Base-by-base conservation (phyloP, 495 filamentous ascomycete species). In the Trichoderma orchidacearum region DNA sequence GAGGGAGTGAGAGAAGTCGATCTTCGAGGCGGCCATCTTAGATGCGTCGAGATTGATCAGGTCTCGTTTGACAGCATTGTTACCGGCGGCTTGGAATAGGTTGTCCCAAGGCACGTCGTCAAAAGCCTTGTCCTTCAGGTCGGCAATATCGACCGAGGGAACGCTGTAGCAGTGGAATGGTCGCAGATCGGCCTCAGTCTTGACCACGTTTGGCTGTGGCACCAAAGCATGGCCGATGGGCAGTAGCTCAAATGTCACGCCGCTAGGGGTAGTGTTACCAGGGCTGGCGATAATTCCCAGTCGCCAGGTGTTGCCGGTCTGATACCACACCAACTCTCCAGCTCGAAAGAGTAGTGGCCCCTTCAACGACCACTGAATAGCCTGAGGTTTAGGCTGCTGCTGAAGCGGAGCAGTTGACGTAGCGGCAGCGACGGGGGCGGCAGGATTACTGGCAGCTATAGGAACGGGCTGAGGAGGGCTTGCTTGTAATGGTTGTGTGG, bases 151-250 rank as follows among this genome's bases (percentile, higher is more conserved):
- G n/a, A 57, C 56, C 1, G 18, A 21, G 2, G 56, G 56, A 1
- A 57, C 56, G 30, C 56, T 57, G 30, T 41, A 57, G 45, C 41
- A 48, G 48, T 57, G 28, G 56, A 57, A 57, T 13, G 56, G 56
- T 15, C 56, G 41, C 56, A 57, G 17, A 12, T 57, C 56, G 6
- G 18, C 30, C 18, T 30, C 32, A 15, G 30, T 3, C 36, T 57
- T 57, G 5, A 29, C 6, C 11, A 36, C 45, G 13, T 35, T 50
- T 17, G 29, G 8, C 8, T 21, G 45, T 13, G 18, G 35, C 5
- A 51, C 35, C 4, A 18, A 13, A 11, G 29, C 41, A 31, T 57
- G 31, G 18, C 56, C 56, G 9, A 57, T 52, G 8, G 56, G 56
- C 9, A 57, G 36, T 25, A 57, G 18, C 30, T 52, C 45, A 11